Base-by-base conservation (phyloP, 2,329 filamentous ascomycete species). In the Aphanocladium album region DNA sequence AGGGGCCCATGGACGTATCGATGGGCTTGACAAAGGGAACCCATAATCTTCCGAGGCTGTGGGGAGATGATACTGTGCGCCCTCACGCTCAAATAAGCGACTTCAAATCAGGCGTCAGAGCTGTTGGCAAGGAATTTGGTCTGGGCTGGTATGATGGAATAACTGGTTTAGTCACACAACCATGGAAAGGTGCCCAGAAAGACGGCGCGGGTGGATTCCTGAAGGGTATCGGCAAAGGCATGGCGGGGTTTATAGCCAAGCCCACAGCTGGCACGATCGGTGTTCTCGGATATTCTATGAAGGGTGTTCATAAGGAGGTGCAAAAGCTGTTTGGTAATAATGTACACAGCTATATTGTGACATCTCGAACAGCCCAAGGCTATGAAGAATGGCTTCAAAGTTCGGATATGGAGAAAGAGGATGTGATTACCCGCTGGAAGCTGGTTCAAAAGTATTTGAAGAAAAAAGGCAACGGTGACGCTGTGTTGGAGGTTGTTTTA, bases 291-390 rank as follows among this genome's bases (percentile, higher is more conserved):
- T 50, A 50, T 27, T 11, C 46, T 3, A 50, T 33, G 25, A 50
- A 50, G 5, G 46, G 25, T 2, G 25, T 50, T 3, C 46, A 50
- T 5, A 50, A 33, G 17, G 25, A 50, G 6, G 23, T 33, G 14
- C 46, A 50, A 6, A 89, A 86, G 62, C 72, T 81, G 41, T 87
- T 89, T 66, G 85, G 86, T 19, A 83, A 81, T 41, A 88, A 82
- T 64, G 83, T 89, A 23, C 78, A 88, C 49, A 89, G 87, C 64
- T 91, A 91, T 69, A 89, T 91, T 63, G 83, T 90, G 49, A 83
- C 88, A 1, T 86, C 88, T 16, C 80, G 89, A 45, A 89, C 87
- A 49, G 79, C 86, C 2, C 87, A 92, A 72, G 89, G 89, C 1
- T 84, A 84, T 62, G 83, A 87, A 58, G 87, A 91, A 56, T 82